These are phyloP conservation scores for Xylariaceae sp. DNA, from an alignment of 2,329 filamentous ascomycete genomes.

Conservation along the genomic window DNA sequence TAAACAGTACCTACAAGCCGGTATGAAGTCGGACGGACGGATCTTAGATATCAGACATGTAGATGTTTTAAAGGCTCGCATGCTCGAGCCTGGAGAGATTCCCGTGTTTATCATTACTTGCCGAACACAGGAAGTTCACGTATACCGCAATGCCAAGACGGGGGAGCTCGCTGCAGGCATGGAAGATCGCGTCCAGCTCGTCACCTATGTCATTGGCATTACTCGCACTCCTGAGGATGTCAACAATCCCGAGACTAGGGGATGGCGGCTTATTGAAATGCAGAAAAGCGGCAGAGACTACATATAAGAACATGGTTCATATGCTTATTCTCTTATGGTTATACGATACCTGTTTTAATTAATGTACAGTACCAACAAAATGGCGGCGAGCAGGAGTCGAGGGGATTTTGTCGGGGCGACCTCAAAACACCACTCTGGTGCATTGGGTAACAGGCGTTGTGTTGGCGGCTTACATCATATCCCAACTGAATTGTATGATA, in stretches of 20 bases:
- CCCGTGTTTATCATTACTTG: constrained; percentile 97
- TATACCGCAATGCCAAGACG: constrained; percentile 89
- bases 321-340: constrained; percentile 12
- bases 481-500: constrained; percentile 29
- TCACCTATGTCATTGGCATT: constrained; percentile 96
- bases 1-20: constrained; percentile 90
- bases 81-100: constrained; percentile 80
- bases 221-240: constrained; percentile 93
- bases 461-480: constrained; percentile 22
- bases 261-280: constrained; percentile 96
- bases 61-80: constrained; percentile 75
- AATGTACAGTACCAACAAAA: constrained; percentile 29
- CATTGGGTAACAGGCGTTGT: constrained; percentile 27
- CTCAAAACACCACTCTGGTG: constrained; percentile 32
- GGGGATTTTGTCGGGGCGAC: constrained; percentile 16
- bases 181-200: constrained; percentile 97
- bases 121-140: constrained; percentile 94
- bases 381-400: constrained; percentile 19
- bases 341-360: constrained; percentile 30
- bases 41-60: constrained; percentile 95
- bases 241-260: constrained; percentile 91
- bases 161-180: constrained; percentile 89
- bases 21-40: constrained; percentile 88
- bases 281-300: constrained; percentile 96
- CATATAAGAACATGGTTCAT: constrained; percentile 41